phyloP scores from a whole-genome alignment of 495 filamentous ascomycete genomes.

The Daldinia grandis region DNA sequence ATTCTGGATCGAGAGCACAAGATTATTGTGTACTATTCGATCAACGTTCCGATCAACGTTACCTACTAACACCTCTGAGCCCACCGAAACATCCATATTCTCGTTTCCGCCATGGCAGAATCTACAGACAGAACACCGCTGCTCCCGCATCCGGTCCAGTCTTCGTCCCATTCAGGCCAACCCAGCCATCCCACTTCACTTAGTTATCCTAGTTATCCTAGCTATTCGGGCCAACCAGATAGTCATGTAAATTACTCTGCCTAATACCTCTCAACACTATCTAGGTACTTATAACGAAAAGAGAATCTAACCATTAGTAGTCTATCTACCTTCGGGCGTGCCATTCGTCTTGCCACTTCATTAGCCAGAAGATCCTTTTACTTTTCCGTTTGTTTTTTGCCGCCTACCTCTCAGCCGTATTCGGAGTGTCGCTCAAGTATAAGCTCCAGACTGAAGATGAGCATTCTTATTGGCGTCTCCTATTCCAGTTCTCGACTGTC shows the following conservation, averaged over 20 bases:
- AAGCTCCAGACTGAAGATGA: slow-evolving; percentile 47
- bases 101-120: slow-evolving; percentile 26
- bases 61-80: slow-evolving; percentile 9
- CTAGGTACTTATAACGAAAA: background rate
- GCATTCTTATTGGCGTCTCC: slow-evolving; percentile 48
- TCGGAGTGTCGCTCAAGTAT: slow-evolving; percentile 52
- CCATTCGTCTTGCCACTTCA: slow-evolving; percentile 58
- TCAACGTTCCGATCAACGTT: background rate
- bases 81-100: slow-evolving; percentile 2
- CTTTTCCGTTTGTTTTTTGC: slow-evolving; percentile 51
- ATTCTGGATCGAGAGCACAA: slow-evolving; percentile 14
- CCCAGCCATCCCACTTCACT: background rate
- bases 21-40: slow-evolving; percentile 11
- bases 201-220: background rate
- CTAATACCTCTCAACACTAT: background rate
- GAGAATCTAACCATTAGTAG: slow-evolving; percentile 41
- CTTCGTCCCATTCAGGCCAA: slow-evolving; percentile 14
- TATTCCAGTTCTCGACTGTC: slow-evolving; percentile 60
- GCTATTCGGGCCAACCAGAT: slow-evolving; percentile 25
- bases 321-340: slow-evolving; percentile 61
- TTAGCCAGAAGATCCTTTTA: slow-evolving; percentile 55
- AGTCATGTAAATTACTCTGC: slow-evolving; percentile 45
- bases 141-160: slow-evolving; percentile 45
- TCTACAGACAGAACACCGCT: slow-evolving; percentile 51
- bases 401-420: slow-evolving; percentile 53